phyloP scores from a whole-genome alignment of 768 basidiomycete genomes.

The Suillus clintonianus region DNA sequence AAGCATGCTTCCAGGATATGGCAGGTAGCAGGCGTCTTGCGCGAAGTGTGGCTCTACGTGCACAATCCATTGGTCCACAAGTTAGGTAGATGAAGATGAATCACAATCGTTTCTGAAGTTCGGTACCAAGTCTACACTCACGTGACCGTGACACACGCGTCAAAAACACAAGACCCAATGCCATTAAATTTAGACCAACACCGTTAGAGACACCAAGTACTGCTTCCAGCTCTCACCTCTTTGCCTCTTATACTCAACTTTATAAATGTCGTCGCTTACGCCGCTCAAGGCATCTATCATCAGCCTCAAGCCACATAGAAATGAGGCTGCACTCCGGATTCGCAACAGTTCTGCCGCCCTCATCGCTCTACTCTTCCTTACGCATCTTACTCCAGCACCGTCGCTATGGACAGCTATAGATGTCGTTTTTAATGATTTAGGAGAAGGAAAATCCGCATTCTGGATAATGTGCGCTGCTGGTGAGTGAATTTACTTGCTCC shows the following conservation, averaged over 20 bases:
- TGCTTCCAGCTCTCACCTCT: background rate
- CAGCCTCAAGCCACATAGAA: slow-evolving; percentile 33
- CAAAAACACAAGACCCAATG: background rate
- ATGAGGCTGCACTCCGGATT: slow-evolving; percentile 40
- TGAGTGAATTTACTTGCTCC: slow-evolving; percentile 13
- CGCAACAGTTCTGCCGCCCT: slow-evolving; percentile 40
- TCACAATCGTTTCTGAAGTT: too few relatives aligned
- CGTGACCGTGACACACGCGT: background rate
- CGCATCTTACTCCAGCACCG: slow-evolving; percentile 39
- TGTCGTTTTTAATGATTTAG: slow-evolving; percentile 25
- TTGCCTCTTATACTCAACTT: background rate
- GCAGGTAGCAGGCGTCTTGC: background rate
- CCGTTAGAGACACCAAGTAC: background rate
- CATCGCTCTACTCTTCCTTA: slow-evolving; percentile 33
- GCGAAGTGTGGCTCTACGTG: background rate
- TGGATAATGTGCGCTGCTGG: slow-evolving; percentile 33
- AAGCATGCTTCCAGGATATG: background rate
- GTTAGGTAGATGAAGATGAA: background rate
- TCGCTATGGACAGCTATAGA: slow-evolving; percentile 36
- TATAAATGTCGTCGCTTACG: background rate
- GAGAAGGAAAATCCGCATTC: slow-evolving; percentile 3
- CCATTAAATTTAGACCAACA: background rate
- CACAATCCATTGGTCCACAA: background rate
- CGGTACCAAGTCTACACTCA: background rate
- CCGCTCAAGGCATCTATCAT: slow-evolving; percentile 1